Percentiles rank a stretch among this genome's conserved stretches.
phyloP scores from a whole-genome alignment of 2,329 filamentous ascomycete species.

The Colletotrichum chlorophyti region DNA sequence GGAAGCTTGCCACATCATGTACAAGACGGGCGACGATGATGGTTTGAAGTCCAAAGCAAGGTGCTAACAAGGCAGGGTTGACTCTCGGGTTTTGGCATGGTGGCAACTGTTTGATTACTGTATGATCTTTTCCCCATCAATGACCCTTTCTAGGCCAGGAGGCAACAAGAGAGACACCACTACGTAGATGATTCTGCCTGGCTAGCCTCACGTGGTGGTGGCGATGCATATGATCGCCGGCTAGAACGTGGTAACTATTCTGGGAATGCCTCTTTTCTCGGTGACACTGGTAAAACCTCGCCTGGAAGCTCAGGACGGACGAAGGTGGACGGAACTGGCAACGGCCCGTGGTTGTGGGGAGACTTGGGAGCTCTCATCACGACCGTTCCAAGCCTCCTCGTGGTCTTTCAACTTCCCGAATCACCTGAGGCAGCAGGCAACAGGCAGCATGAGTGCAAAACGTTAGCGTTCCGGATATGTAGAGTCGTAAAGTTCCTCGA shows the following conservation, averaged over 20 bases:
- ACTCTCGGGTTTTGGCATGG: neutral
- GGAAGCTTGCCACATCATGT: neutral
- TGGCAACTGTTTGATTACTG: neutral
- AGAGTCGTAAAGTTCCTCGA: neutral
- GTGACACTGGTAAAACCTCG: neutral
- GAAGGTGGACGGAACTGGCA: too few relatives aligned
- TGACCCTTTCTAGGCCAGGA: neutral
- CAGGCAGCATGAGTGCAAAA: too few relatives aligned
- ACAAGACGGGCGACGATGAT: neutral
- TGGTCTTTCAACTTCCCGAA: too few relatives aligned
- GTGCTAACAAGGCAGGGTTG: neutral
- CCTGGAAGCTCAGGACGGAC: neutral
- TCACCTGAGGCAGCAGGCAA: too few relatives aligned
- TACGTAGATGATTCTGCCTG: too few relatives aligned
- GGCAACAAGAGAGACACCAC: neutral
- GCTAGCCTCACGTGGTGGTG: constrained; percentile 11
- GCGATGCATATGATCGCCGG: constrained; percentile 15
- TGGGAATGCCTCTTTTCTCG: neutral
- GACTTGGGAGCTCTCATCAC: too few relatives aligned
- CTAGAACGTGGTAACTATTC: constrained; percentile 19
- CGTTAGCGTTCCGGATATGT: too few relatives aligned
- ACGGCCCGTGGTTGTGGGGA: too few relatives aligned
- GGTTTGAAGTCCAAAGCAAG: neutral
- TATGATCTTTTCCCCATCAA: neutral
- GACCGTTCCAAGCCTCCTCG: too few relatives aligned